Percentiles rank a stretch among this genome's conserved stretches.
phyloP scores from a whole-genome alignment of 306 rosid species.

The Psophocarpus tetragonolobus region DNA sequence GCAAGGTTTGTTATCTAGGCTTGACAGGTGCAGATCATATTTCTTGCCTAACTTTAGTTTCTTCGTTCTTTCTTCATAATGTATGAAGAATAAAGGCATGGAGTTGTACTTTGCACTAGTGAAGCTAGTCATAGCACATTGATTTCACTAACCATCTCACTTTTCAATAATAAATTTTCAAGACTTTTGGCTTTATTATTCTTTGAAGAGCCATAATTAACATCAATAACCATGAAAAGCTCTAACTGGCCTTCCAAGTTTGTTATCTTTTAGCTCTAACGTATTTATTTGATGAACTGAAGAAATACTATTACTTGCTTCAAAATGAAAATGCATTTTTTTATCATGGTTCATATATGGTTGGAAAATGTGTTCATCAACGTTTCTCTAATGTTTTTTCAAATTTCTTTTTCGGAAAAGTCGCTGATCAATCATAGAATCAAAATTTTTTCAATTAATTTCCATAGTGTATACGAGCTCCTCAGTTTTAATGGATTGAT shows the following conservation, averaged over 20 bases:
- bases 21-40: neutral
- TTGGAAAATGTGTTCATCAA: neutral
- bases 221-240: neutral
- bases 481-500: neutral
- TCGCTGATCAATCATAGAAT: neutral
- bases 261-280: neutral
- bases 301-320: neutral
- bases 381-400: neutral
- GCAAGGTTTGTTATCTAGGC: neutral
- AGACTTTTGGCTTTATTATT: neutral
- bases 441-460: neutral
- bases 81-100: neutral
- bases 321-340: neutral
- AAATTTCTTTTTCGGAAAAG: neutral
- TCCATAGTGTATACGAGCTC: neutral
- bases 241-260: neutral
- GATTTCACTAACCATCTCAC: neutral
- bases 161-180: neutral
- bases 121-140: slow-evolving; percentile 1
- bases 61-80: neutral
- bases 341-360: neutral
- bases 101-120: neutral
- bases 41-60: neutral
- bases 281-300: neutral
- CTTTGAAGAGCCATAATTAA: neutral